Evolutionary conservation across 176 grass and related monocot genomes (phyloP).

Genomic region (Musa beccarii): DNA sequence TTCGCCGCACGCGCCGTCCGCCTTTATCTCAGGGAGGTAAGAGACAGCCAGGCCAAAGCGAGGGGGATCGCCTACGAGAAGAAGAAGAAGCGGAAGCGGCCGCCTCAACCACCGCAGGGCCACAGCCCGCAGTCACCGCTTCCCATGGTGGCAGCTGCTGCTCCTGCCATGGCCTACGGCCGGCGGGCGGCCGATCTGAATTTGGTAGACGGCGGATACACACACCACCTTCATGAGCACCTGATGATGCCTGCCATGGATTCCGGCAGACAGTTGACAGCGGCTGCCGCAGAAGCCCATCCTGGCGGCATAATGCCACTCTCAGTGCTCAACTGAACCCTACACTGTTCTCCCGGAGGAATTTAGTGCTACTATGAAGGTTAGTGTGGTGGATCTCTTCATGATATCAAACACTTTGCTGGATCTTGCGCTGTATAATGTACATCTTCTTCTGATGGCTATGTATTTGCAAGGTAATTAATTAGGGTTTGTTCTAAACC

Average conservation of each 20-base stretch:
- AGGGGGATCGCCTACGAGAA: slow-evolving; percentile 23
- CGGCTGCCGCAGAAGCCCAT: not conserved
- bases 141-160: not conserved
- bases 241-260: not conserved
- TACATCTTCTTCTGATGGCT: too few relatives aligned
- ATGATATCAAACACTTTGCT: too few relatives aligned
- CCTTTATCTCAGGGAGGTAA: slow-evolving; percentile 62
- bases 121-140: not conserved
- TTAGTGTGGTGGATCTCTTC: not conserved
- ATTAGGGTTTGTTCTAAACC: too few relatives aligned
- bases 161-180: not conserved
- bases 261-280: not conserved
- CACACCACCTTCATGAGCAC: slow-evolving; percentile 1
- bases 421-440: too few relatives aligned
- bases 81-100: not conserved
- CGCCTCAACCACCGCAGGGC: not conserved
- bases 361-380: not conserved
- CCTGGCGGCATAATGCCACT: slow-evolving; percentile 3
- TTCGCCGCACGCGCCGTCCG: slow-evolving; percentile 59
- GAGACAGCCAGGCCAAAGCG: slow-evolving; percentile 20
- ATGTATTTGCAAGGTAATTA: too few relatives aligned
- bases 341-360: too few relatives aligned
- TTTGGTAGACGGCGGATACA: not conserved
- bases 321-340: slow-evolving; percentile 11
- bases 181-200: not conserved